These are phyloP conservation scores for Punctularia strigosozonata DNA, from an alignment of 768 basidiomycete genomes.

Conservation along the genomic window DNA sequence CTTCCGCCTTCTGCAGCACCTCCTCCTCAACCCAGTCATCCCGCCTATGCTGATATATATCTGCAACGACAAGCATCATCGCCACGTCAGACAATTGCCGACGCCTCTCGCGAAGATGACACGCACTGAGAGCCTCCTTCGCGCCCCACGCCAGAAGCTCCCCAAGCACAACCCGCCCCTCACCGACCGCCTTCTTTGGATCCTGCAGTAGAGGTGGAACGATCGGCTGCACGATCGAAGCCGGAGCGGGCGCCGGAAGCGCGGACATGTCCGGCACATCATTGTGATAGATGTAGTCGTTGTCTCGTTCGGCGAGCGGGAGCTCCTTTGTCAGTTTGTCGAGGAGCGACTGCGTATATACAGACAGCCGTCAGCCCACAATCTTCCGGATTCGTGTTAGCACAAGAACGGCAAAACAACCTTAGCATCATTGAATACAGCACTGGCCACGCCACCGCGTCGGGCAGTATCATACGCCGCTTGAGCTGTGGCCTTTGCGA, in stretches of 20 bases:
- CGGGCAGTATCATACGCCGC: slow-evolving; percentile 58
- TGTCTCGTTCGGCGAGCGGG: slow-evolving; percentile 74
- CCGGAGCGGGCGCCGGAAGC: slow-evolving; percentile 51
- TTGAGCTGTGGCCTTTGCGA: slow-evolving; percentile 58
- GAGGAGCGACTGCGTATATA: slow-evolving; percentile 50
- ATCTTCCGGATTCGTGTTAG: not conserved
- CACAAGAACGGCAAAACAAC: slow-evolving; percentile 24
- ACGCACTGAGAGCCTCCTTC: slow-evolving; percentile 74
- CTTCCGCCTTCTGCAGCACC: slow-evolving; percentile 45
- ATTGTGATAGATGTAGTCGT: slow-evolving; percentile 91
- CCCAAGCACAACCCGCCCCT: slow-evolving; percentile 53
- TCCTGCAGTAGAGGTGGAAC: slow-evolving; percentile 46
- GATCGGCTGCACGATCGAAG: slow-evolving; percentile 51
- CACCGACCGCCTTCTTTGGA: slow-evolving; percentile 40
- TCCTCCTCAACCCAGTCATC: slow-evolving; percentile 58
- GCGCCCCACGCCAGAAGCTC: slow-evolving; percentile 82
- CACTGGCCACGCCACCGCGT: slow-evolving; percentile 43
- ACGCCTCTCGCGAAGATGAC: too few species aligned
- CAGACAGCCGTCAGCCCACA: too few species aligned
- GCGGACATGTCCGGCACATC: slow-evolving; percentile 67
- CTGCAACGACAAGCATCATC: slow-evolving; percentile 21
- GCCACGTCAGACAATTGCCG: not conserved
- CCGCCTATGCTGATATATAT: slow-evolving; percentile 81
- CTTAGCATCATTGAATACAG: slow-evolving; percentile 71
- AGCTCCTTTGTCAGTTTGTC: slow-evolving; percentile 58